A percentile compares a stretch with the other conserved stretches of the same genome.
phyloP scores from a whole-genome alignment of 2,329 filamentous ascomycete species.

The Hawksworthiomyces lignivorus region DNA sequence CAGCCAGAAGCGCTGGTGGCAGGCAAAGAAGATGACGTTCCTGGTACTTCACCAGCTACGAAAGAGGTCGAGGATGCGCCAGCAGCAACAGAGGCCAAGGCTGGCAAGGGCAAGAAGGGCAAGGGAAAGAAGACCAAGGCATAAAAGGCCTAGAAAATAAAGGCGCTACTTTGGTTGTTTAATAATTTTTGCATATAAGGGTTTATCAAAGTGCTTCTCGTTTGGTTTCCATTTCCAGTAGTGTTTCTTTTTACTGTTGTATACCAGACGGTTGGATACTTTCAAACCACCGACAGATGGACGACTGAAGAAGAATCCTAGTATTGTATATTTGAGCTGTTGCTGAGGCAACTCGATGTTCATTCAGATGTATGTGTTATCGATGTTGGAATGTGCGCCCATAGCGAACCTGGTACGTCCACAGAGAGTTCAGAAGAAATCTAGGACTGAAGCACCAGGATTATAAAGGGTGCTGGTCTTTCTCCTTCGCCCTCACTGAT shows the following conservation, averaged over 20 bases:
- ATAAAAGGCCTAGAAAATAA: neutral
- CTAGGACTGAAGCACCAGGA: slow-evolving; percentile 33
- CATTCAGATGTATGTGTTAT: no score
- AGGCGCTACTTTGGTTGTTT: neutral
- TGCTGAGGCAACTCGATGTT: no score
- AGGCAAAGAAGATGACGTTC: neutral
- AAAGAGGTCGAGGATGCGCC: neutral
- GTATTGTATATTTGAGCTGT: no score
- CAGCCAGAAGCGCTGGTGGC: neutral
- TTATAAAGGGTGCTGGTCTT: slow-evolving; percentile 47
- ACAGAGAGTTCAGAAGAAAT: slow-evolving; percentile 21
- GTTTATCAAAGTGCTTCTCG: no score
- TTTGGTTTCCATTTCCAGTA: no score
- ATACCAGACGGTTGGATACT: no score
- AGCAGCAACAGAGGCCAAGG: slow-evolving; percentile 17
- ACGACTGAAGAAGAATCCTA: no score
- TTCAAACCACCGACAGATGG: no score
- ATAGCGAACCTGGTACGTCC: slow-evolving; percentile 55
- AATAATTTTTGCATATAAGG: no score
- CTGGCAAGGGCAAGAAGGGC: slow-evolving; percentile 22
- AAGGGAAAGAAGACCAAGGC: slow-evolving; percentile 25
- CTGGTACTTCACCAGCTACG: neutral
- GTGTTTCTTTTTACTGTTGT: no score
- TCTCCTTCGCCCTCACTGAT: slow-evolving; percentile 44
- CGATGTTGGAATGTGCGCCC: slow-evolving; percentile 40